Conservation (phyloP, 768 basidiomycete genomes). For the Sarcomyxa edulis region DNA sequence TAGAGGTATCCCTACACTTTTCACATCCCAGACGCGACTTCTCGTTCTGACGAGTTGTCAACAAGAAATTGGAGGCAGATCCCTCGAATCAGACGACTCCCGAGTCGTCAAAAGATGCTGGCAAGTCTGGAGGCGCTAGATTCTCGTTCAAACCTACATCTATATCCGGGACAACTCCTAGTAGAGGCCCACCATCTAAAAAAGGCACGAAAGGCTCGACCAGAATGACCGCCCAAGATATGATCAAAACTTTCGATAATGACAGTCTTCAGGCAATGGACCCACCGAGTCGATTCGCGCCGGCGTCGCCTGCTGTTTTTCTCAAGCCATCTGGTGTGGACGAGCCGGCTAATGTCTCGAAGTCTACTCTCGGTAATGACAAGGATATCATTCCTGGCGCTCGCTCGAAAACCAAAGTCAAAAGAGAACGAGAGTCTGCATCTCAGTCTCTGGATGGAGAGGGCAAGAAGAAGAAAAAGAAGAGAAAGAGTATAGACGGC, state of each 20-base stretch:
- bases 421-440: constrained; percentile 22
- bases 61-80: constrained; percentile 2
- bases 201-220: constrained; percentile 22
- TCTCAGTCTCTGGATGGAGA: constrained; percentile 16
- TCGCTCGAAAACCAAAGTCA: constrained; percentile 20
- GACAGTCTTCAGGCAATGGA: no score
- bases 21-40: constrained; percentile 4
- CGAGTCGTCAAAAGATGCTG: no score
- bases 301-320: constrained; percentile 25
- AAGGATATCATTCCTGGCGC: constrained; percentile 19
- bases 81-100: no score
- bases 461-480: constrained; percentile 27
- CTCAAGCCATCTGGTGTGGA: constrained; percentile 57
- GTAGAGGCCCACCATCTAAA: no score
- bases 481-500: no score
- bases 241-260: no score
- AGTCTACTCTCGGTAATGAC: constrained; percentile 1
- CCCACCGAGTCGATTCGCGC: no score
- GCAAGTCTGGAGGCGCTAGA: no score
- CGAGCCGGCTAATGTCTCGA: constrained; percentile 27
- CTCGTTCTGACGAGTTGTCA: constrained; percentile 7
- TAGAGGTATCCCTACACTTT: constrained; percentile 8
- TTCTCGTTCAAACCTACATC: no score
- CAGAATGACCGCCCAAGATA: constrained; percentile 36
- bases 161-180: no score